These are phyloP conservation scores for Candida patagonica DNA, from an alignment of 805 yeast species.

Conservation along the genomic window DNA sequence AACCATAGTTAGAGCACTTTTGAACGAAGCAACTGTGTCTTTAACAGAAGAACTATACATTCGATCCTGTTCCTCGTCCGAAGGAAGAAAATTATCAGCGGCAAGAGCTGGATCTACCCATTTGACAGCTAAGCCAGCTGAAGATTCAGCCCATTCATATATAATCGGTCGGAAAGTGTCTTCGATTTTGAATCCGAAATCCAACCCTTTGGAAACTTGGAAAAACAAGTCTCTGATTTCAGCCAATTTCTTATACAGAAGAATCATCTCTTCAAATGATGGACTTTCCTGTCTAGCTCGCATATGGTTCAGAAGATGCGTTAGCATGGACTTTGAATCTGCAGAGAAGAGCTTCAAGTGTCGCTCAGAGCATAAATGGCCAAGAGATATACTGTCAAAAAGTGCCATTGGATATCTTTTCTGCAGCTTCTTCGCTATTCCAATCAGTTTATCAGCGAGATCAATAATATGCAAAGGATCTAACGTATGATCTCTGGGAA, in stretches of 20 bases:
- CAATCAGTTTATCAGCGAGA: conserved; percentile 45
- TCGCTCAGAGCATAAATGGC: conserved; percentile 28
- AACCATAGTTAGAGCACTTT: conserved; percentile 49
- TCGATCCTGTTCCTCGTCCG: conserved; percentile 33
- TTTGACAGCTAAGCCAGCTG: conserved; percentile 37
- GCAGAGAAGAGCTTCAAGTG: conserved; percentile 26
- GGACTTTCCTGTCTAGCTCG: conserved; percentile 19
- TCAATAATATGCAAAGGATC: conserved; percentile 47
- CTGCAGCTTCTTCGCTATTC: conserved; percentile 42
- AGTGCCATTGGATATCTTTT: conserved; percentile 52
- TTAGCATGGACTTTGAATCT: conserved; percentile 28
- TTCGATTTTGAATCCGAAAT: conserved; percentile 50
- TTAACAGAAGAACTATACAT: conserved; percentile 50
- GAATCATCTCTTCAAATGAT: conserved; percentile 47
- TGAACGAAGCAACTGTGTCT: conserved; percentile 57
- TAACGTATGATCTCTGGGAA: conserved; percentile 54
- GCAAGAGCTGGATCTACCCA: conserved; percentile 48
- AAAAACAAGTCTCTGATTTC: conserved; percentile 48
- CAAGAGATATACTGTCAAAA: conserved; percentile 47
- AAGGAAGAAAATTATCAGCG: conserved; percentile 48
- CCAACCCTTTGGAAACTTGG: conserved; percentile 27
- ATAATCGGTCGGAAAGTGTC: conserved; percentile 42
- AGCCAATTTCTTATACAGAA: conserved; percentile 43
- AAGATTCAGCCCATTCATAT: conserved; percentile 32
- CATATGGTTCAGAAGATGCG: conserved; percentile 20